phyloP scores from a whole-genome alignment of 2,329 filamentous ascomycete species.

The Ophiocordyceps unilateralis region DNA sequence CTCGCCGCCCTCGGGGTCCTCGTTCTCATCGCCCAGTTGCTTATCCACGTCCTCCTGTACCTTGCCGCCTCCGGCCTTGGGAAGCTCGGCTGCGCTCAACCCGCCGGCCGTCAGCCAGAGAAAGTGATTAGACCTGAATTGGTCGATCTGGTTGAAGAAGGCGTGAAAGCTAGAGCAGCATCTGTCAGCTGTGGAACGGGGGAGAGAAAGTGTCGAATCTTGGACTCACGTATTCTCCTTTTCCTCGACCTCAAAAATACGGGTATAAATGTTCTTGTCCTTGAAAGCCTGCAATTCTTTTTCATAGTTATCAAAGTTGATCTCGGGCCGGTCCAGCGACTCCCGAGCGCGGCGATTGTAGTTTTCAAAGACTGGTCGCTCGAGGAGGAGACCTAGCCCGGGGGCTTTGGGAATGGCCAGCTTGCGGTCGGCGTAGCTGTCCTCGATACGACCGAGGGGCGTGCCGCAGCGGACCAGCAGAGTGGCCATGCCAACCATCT shows the following conservation, averaged over 20 bases:
- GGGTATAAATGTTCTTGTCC: slow-evolving; percentile 75
- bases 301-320: slow-evolving; percentile 67
- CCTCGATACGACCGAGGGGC: slow-evolving; percentile 49
- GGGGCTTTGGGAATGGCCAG: slow-evolving; percentile 91
- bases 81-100: slow-evolving; percentile 37
- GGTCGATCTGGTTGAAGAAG: slow-evolving; percentile 67
- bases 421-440: slow-evolving; percentile 55
- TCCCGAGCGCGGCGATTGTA: slow-evolving; percentile 63
- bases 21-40: slow-evolving; percentile 34
- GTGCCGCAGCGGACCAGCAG: slow-evolving; percentile 72
- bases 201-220: too few species aligned
- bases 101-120: slow-evolving; percentile 58
- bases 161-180: slow-evolving; percentile 42
- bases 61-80: slow-evolving; percentile 15
- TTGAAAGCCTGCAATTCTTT: slow-evolving; percentile 78
- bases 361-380: slow-evolving; percentile 76
- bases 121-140: slow-evolving; percentile 55
- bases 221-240: slow-evolving; percentile 62
- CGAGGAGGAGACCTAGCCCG: slow-evolving; percentile 70
- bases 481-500: slow-evolving; percentile 91
- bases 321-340: slow-evolving; percentile 44
- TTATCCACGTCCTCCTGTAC: slow-evolving; percentile 25
- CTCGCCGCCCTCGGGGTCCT: slow-evolving; percentile 28
- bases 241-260: slow-evolving; percentile 83
- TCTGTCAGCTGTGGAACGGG: neutral